Evolutionary conservation across 352 stramenopile genomes (phyloP).

Genomic region (Plasmopara muralis): DNA sequence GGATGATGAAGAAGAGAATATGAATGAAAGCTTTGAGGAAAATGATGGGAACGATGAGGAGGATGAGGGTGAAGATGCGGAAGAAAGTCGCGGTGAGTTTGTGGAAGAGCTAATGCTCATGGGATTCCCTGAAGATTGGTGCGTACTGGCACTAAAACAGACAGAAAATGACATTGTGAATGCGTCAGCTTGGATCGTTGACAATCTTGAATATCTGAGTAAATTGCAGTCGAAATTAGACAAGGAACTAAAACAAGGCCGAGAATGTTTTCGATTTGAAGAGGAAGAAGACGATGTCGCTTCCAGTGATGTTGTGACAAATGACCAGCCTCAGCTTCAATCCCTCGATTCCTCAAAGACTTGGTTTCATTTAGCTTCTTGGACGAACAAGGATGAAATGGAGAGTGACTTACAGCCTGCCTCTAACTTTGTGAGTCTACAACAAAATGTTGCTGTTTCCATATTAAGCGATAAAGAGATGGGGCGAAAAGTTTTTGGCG

Average conservation of each 20-base stretch:
- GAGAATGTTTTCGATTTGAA: slow-evolving; percentile 33
- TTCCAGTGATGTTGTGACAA: slow-evolving; percentile 2
- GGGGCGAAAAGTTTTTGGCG: slow-evolving; percentile 73
- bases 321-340: not conserved
- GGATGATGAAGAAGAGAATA: slow-evolving; percentile 12
- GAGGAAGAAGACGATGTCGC: slow-evolving; percentile 62
- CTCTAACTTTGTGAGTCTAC: not conserved
- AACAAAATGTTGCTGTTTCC: slow-evolving; percentile 2
- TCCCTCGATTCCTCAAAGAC: not conserved
- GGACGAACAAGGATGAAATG: slow-evolving; percentile 5
- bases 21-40: slow-evolving; percentile 12
- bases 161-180: slow-evolving; percentile 88
- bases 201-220: slow-evolving; percentile 90
- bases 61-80: slow-evolving; percentile 44
- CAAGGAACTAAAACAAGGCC: slow-evolving; percentile 46
- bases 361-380: not conserved
- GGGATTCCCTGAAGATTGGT: slow-evolving; percentile 91
- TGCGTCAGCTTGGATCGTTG: slow-evolving; percentile 90
- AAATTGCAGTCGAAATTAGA: slow-evolving; percentile 70
- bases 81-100: slow-evolving; percentile 59
- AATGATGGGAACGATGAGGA: slow-evolving; percentile 22
- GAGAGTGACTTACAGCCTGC: not conserved
- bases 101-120: slow-evolving; percentile 91
- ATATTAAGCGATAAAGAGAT: slow-evolving; percentile 73
- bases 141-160: slow-evolving; percentile 83